phyloP scores from a whole-genome alignment of 352 stramenopile genomes.

The Pythium graminicola region DNA sequence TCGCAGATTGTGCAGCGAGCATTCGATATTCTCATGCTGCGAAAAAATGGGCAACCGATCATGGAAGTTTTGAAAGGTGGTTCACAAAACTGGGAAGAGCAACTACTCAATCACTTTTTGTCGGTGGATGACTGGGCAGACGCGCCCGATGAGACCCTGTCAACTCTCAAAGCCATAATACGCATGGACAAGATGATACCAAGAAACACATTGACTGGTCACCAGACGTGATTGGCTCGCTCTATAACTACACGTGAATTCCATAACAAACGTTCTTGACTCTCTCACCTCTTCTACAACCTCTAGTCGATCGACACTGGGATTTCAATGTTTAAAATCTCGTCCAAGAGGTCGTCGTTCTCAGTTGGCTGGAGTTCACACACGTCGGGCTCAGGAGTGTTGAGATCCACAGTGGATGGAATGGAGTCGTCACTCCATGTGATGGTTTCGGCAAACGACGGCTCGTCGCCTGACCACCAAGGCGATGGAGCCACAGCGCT shows the following conservation, averaged over 20 bases:
- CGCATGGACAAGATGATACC: constrained; percentile 6
- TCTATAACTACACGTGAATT: constrained; percentile 15
- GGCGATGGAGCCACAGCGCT: constrained; percentile 31
- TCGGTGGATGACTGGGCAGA: constrained; percentile 15
- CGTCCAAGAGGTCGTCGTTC: constrained; percentile 38
- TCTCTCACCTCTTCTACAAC: neutral
- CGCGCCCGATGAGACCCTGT: constrained; percentile 2
- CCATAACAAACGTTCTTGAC: neutral
- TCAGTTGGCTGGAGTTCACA: constrained; percentile 6
- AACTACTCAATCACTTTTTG: constrained; percentile 15
- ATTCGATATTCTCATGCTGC: constrained; percentile 15
- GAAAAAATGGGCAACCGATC: constrained; percentile 14
- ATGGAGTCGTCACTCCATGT: constrained; percentile 23
- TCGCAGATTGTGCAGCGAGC: constrained; percentile 18
- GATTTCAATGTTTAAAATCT: constrained; percentile 50
- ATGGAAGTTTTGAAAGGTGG: neutral
- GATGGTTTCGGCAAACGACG: constrained; percentile 14
- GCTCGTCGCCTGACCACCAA: constrained; percentile 42
- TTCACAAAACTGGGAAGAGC: constrained; percentile 15
- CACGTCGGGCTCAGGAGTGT: constrained; percentile 8
- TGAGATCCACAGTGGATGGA: constrained; percentile 18
- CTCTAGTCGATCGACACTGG: constrained; percentile 22
- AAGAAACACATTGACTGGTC: neutral
- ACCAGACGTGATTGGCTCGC: neutral
- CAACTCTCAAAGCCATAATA: constrained; percentile 14